phyloP scores from a whole-genome alignment of 2,329 filamentous ascomycete genomes.

The Alternaria sp. region DNA sequence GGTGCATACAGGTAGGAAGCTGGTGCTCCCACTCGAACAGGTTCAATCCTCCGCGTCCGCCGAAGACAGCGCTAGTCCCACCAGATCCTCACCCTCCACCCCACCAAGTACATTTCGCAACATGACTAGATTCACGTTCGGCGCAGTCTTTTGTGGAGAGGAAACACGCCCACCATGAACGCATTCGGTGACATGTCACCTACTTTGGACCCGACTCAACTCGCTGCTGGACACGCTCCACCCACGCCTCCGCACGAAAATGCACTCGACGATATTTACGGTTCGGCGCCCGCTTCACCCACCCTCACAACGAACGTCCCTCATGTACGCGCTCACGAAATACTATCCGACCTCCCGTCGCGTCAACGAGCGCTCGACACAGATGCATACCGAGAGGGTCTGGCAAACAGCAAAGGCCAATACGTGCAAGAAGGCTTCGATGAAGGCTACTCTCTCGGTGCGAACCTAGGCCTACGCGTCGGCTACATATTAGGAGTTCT shows the following conservation, averaged over 20 bases:
- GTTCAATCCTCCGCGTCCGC: conserved; percentile 28
- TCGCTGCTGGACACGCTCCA: conserved; percentile 39
- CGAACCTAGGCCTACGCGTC: conserved; percentile 74
- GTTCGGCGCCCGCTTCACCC: conserved; percentile 52
- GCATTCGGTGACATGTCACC: conserved; percentile 32
- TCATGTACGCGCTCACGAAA: conserved; percentile 43
- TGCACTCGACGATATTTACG: conserved; percentile 56
- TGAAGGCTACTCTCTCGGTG: conserved; percentile 85
- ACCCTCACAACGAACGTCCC: conserved; percentile 12
- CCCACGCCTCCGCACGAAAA: conserved; percentile 44
- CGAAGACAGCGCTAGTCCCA: conserved; percentile 20
- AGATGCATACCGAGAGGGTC: conserved; percentile 88
- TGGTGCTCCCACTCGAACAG: conserved; percentile 9
- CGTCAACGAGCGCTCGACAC: conserved; percentile 80
- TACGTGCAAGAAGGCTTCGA: conserved; percentile 90
- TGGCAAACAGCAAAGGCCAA: conserved; percentile 74
- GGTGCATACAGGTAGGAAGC: neutral
- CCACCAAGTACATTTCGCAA: conserved; percentile 8
- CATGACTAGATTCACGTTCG: conserved; percentile 14
- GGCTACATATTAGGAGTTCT: conserved; percentile 79
- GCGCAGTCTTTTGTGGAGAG: neutral
- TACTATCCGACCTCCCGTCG: conserved; percentile 73
- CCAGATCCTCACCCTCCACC: conserved; percentile 16
- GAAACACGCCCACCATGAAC: conserved; percentile 18
- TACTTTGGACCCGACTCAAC: conserved; percentile 30